phyloP scores from a whole-genome alignment of 805 yeast genomes.

The Metschnikowia arizonensis region DNA sequence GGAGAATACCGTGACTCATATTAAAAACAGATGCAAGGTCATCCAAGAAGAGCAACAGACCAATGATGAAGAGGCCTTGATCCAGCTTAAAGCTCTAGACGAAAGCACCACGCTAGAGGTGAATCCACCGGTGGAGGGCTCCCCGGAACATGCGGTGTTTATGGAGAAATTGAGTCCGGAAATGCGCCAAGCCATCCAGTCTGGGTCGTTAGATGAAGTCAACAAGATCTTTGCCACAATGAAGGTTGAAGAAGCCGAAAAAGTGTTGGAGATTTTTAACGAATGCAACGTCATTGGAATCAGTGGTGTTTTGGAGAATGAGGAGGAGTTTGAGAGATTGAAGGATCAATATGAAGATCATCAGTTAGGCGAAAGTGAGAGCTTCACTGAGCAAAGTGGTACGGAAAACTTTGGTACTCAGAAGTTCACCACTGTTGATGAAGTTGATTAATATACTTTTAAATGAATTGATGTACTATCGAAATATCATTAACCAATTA shows the following conservation, averaged over 20 bases:
- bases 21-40: constrained; percentile 67
- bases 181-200: constrained; percentile 73
- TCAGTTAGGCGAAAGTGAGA: constrained; percentile 10
- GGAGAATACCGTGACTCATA: constrained; percentile 68
- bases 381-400: too few species aligned
- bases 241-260: constrained; percentile 76
- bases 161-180: constrained; percentile 47
- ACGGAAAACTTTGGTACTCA: too few species aligned
- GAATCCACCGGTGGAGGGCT: constrained; percentile 57
- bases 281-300: constrained; percentile 82
- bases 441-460: constrained; percentile 13
- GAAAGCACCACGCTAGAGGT: constrained; percentile 74
- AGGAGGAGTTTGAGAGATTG: constrained; percentile 56
- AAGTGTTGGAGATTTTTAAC: constrained; percentile 65
- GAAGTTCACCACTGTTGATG: constrained; percentile 10
- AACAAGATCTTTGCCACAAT: constrained; percentile 75
- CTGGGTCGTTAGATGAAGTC: constrained; percentile 69
- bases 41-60: constrained; percentile 49
- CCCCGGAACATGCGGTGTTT: constrained; percentile 55
- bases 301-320: constrained; percentile 70
- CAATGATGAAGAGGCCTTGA: constrained; percentile 62
- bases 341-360: constrained; percentile 44
- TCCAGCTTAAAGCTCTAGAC: constrained; percentile 85
- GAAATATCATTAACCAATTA: not conserved
- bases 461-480: too few species aligned